Evolutionary conservation across 257 asterid species (phyloP).

Genomic region (Przewalskia tangutica): DNA sequence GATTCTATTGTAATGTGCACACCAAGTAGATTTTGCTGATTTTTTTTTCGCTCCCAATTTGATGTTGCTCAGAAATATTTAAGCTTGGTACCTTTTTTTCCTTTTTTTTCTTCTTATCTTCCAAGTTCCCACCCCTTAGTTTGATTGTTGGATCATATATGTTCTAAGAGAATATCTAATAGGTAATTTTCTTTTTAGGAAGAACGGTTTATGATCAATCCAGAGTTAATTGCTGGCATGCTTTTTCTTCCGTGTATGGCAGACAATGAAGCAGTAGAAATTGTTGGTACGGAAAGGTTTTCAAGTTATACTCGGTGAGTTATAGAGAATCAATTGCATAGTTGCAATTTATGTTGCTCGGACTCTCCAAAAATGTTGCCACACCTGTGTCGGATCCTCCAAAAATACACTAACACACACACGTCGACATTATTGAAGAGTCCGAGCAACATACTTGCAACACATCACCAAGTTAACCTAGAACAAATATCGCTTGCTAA

Average conservation of each 20-base stretch:
- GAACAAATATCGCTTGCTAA: neutral
- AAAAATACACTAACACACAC: too few relatives aligned
- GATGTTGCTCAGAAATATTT: neutral
- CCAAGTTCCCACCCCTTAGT: neutral
- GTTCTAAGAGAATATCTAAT: neutral
- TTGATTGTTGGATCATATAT: neutral
- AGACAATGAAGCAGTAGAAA: conserved; percentile 79
- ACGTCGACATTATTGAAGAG: too few relatives aligned
- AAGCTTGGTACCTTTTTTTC: neutral
- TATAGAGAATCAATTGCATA: neutral
- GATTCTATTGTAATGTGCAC: too few relatives aligned
- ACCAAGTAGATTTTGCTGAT: neutral
- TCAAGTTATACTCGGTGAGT: conserved; percentile 63
- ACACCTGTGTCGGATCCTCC: too few relatives aligned
- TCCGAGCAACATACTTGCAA: neutral
- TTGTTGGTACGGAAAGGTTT: conserved; percentile 77
- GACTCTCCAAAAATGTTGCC: too few relatives aligned
- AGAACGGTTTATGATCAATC: conserved; percentile 95
- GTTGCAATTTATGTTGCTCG: neutral
- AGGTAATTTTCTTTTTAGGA: conserved; percentile 25
- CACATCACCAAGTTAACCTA: neutral
- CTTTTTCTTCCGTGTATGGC: conserved; percentile 75
- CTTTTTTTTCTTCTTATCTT: neutral
- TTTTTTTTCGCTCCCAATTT: neutral
- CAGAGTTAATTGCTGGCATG: conserved; percentile 64